A percentile compares a stretch with the other conserved stretches of the same genome.
phyloP scores from a whole-genome alignment of 768 basidiomycete species.

The Mycena galericulata region DNA sequence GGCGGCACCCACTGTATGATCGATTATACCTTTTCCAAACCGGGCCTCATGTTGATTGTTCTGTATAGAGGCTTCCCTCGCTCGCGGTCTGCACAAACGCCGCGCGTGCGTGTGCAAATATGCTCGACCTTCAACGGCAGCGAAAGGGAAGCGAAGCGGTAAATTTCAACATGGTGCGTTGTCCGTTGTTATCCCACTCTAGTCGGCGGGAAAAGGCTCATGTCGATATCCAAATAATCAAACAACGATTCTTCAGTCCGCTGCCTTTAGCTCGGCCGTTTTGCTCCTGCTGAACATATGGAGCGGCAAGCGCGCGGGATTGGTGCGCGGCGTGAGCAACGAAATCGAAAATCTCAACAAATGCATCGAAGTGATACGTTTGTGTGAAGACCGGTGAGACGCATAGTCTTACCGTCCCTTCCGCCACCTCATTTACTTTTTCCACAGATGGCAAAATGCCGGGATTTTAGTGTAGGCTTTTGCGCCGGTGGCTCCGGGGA shows the following conservation, averaged over 20 bases:
- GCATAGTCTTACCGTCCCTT: neutral
- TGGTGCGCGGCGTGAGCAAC: conserved; percentile 57
- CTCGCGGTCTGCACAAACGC: conserved; percentile 81
- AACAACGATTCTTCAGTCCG: conserved; percentile 42
- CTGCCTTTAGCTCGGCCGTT: conserved; percentile 55
- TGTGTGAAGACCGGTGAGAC: conserved; percentile 53
- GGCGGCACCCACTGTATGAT: conserved; percentile 42
- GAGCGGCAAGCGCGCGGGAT: conserved; percentile 65
- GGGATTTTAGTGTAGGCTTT: conserved; percentile 39
- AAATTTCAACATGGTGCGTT: conserved; percentile 19
- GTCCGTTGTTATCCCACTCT: conserved; percentile 44
- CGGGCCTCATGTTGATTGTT: neutral
- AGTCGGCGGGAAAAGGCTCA: no score
- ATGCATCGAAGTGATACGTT: conserved; percentile 65
- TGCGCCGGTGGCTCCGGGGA: conserved; percentile 57
- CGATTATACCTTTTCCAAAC: neutral
- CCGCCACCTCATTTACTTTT: neutral
- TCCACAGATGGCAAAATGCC: neutral
- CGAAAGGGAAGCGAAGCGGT: neutral
- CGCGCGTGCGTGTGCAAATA: conserved; percentile 70
- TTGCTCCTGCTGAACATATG: conserved; percentile 76
- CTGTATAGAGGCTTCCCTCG: conserved; percentile 53
- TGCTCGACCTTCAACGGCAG: conserved; percentile 57
- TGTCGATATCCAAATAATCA: conserved; percentile 20
- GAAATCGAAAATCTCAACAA: conserved; percentile 71